A percentile compares a stretch with the other conserved stretches of the same genome.
Conservation (phyloP, 495 filamentous ascomycete genomes). For the Neurospora sp. region DNA sequence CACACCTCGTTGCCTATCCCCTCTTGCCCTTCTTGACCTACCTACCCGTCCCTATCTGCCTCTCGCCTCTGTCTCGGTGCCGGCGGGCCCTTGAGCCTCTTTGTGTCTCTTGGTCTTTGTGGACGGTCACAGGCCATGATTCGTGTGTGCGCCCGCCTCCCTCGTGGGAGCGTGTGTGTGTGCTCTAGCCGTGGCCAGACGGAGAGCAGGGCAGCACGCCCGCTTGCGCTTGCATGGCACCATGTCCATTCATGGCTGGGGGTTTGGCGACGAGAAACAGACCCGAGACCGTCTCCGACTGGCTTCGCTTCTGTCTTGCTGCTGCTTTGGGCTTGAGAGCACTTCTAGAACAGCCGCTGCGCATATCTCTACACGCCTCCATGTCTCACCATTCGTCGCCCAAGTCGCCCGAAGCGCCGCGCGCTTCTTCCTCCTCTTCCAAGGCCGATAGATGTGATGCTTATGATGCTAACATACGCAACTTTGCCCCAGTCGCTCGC, state of each 20-base stretch:
- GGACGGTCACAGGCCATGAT: constrained; percentile 21
- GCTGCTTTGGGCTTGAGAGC: constrained; percentile 14
- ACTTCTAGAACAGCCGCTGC: constrained; percentile 1
- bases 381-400: constrained; percentile 48
- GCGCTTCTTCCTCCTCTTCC: constrained; percentile 26
- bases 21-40: background rate
- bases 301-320: constrained; percentile 34
- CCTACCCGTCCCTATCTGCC: constrained; percentile 7
- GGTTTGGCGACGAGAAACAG: background rate
- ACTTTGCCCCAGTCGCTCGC: constrained; percentile 87
- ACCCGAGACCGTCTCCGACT: constrained; percentile 25
- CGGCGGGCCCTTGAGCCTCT: background rate
- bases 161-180: constrained; percentile 5
- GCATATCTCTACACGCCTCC: constrained; percentile 24
- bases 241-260: background rate
- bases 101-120: background rate
- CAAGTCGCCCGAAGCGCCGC: constrained; percentile 34
- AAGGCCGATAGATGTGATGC: constrained; percentile 39
- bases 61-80: constrained; percentile 26
- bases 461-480: constrained; percentile 80
- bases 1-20: constrained; percentile 39
- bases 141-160: constrained; percentile 23
- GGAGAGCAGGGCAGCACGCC: background rate
- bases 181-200: constrained; percentile 16
- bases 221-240: constrained; percentile 25